Conservation (phyloP, 2,329 filamentous ascomycete species). For the Aspergillus brasiliensis region DNA sequence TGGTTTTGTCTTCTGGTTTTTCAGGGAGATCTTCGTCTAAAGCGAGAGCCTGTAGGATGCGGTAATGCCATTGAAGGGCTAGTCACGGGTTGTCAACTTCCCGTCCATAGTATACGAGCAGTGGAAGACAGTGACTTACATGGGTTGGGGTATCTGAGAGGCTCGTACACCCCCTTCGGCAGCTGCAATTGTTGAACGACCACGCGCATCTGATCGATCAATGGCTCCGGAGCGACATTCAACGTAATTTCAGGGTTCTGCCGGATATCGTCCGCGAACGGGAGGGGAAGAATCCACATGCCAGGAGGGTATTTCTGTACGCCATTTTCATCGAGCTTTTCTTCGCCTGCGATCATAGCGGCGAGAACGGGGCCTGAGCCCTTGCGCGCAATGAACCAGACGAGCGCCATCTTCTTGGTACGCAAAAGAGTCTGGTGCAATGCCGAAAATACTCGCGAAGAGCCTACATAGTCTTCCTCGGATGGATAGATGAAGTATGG, state of each 20-base stretch:
- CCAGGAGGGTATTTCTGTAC: conserved; percentile 76
- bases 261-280: conserved; percentile 86
- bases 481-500: conserved; percentile 93
- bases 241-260: conserved; percentile 66
- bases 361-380: conserved; percentile 80
- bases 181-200: conserved; percentile 86
- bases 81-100: conserved; percentile 5
- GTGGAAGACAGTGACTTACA: conserved; percentile 30
- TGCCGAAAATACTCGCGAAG: conserved; percentile 87
- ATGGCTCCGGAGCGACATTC: conserved; percentile 64
- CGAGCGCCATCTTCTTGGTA: conserved; percentile 78
- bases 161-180: conserved; percentile 81
- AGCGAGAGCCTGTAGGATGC: conserved; percentile 85
- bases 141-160: conserved; percentile 86
- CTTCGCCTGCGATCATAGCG: conserved; percentile 76
- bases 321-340: conserved; percentile 64
- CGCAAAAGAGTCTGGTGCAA: conserved; percentile 83
- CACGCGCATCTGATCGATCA: conserved; percentile 79
- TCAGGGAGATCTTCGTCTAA: conserved; percentile 88
- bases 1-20: conserved; percentile 72
- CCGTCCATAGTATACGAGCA: neutral
- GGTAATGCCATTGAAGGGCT: conserved; percentile 94
- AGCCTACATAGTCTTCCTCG: conserved; percentile 86
- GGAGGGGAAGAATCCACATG: conserved; percentile 84
- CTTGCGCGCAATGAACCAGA: conserved; percentile 82